Base-by-base conservation (phyloP, 352 stramenopile species). In the Paralagenidium karlingii region DNA sequence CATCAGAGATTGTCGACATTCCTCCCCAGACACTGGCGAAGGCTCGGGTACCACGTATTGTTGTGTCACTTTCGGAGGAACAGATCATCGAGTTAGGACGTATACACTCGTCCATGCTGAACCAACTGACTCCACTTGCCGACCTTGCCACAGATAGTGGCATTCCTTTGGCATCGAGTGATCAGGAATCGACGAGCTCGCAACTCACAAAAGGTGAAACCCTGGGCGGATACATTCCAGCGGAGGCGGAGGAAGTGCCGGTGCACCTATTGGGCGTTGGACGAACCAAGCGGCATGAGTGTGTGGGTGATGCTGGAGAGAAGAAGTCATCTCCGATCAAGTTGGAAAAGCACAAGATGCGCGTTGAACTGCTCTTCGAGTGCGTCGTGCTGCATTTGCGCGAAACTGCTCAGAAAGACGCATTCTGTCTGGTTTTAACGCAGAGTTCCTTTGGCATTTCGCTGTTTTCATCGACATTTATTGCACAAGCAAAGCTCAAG, bases 351-450 rank as follows among this genome's bases (percentile, higher is more conserved):
- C 15, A 32, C 28, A 11, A 13, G 11, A 13, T 11, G 28, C 15
- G 11, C 15, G 11, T 32, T 32, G 28, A 32, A 32, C 28, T 83
- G 1, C 65, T 45, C 5, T 53, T 86, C 3, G 63, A 54, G 28
- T 63, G 68, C 10, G 57, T 80, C 11, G 60, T 73, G 22, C 18
- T 83, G 12, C 63, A 80, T 21, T 15, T 86, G 19, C 59, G 63
- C 8, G 73, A 83, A 39, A 63, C 51, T 4, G 38, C 37, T 33
- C 41, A 27, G 3, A 64, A 67, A 15, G 58, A 86, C 25, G 68
- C 68, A 9, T 82, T 86, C 40, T 36, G 57, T 5, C 24, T 83
- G 20, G 51, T 58, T 26, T 41, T 79, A 0, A 53, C 49, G 13
- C 51, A 77, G 21, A 75, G 62, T 10, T 69, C 62, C 1, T 75